Conservation (phyloP, 2,329 filamentous ascomycete genomes). For the Tolypocladium sp. region DNA sequence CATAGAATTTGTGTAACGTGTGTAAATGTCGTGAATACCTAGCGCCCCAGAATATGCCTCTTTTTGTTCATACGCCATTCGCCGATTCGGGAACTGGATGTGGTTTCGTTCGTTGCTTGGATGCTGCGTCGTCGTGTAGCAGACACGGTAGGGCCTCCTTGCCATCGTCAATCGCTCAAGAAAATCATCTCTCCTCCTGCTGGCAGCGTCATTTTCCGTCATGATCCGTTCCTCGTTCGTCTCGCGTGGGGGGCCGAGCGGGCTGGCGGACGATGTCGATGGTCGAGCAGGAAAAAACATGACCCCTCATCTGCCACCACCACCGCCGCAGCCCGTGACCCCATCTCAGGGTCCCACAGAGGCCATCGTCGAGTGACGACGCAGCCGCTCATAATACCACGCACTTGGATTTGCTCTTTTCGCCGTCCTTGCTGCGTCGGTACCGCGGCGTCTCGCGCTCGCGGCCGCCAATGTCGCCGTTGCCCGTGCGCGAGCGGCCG, state of each 20-base stretch:
- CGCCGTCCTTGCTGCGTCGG: slow-evolving; percentile 24
- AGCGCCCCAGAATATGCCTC: slow-evolving; percentile 27
- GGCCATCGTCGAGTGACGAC: slow-evolving; percentile 1
- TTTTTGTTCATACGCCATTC: slow-evolving; percentile 29
- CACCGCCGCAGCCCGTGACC: neutral
- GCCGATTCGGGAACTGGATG: slow-evolving; percentile 24
- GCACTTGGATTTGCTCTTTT: slow-evolving; percentile 27
- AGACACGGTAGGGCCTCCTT: slow-evolving; percentile 9
- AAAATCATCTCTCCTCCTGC: slow-evolving; percentile 8
- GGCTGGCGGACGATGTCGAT: neutral
- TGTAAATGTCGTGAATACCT: slow-evolving; percentile 24
- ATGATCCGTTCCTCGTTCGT: slow-evolving; percentile 1
- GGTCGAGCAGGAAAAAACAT: neutral
- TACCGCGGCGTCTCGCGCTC: slow-evolving; percentile 20
- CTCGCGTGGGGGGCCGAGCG: neutral
- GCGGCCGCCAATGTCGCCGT: slow-evolving; percentile 23
- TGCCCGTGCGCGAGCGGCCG: slow-evolving; percentile 28
- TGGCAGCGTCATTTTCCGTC: slow-evolving; percentile 3
- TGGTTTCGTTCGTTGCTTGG: slow-evolving; percentile 20
- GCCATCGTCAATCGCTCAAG: slow-evolving; percentile 17
- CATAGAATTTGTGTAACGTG: slow-evolving; percentile 10
- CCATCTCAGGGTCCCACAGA: neutral
- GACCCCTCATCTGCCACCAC: slow-evolving; percentile 1
- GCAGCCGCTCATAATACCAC: slow-evolving; percentile 26
- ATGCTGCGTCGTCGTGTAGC: slow-evolving; percentile 23